Evolutionary conservation across 805 yeast genomes (phyloP), one percentile per base, ranked within the genome.

Genomic region (Monosporozyma yasuniensis): DNA sequence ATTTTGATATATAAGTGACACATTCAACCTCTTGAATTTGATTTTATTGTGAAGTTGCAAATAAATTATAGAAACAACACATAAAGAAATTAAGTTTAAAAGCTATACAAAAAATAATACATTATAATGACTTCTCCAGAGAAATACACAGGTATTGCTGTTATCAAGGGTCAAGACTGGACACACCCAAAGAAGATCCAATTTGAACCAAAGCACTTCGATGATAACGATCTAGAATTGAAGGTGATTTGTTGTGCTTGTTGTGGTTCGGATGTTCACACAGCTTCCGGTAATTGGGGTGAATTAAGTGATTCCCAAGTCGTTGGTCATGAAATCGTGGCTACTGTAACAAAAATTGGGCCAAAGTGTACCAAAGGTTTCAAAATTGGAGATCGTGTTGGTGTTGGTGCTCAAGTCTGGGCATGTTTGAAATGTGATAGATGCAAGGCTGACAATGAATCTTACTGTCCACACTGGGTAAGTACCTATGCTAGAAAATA

Each of bases 341-440:
- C 87, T 38, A 69, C 63, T 34, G 83, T 82, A 23, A 71, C 77
- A n/a, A 72, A 69, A 35, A 71, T 83, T 41, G 95, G 93, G 49
- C 56, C 71, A n/a, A 68, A 75, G 37, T 79, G 84, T 54, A 63
- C 66, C 9, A 57, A 61, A 9, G 68, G 70, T 53, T 48, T 73
- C 67, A 69, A 77, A 72, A 64, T 82, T 19, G 95, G 95, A 48
- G 83, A 87, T 55, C 73, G 88, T 56, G 93, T 84, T 27, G 95
- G 91, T 49, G 75, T 84, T 46, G 95, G 95, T 56, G 91, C 93
- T 23, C 81, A 78, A 60, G 71, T 75, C 23, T 69, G 68, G 51
- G 70, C 85, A 37, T 86, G 95, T 70, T 65, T 73, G 49, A 68
- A 76, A n/a, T 87, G 95, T 69, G 60, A 71, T 45, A 72, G 79